A percentile compares a stretch with the other conserved stretches of the same genome.
Evolutionary conservation across 108 stramenopile species (phyloP).

Genomic region (Tribonema minus): DNA sequence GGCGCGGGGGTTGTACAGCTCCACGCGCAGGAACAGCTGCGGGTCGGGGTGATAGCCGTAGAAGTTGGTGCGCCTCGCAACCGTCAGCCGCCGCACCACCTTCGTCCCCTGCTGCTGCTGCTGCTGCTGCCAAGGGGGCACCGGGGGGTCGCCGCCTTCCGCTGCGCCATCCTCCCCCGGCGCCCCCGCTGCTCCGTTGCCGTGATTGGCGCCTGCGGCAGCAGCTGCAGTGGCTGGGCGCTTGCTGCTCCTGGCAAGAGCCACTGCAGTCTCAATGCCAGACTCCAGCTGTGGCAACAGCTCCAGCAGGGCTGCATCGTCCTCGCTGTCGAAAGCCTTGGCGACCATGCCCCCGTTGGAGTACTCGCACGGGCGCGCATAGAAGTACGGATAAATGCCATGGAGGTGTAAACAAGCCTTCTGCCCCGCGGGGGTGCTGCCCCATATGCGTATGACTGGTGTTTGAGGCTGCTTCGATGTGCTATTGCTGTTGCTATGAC

Average conservation of each 20-base stretch:
- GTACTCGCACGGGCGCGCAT: constrained; percentile 34
- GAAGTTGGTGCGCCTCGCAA: constrained; percentile 6
- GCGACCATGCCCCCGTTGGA: background rate
- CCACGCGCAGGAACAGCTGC: constrained; percentile 30
- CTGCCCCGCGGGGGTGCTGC: constrained; percentile 54
- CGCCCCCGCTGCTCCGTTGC: background rate
- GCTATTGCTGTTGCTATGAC: background rate
- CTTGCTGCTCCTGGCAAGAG: background rate
- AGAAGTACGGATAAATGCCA: constrained; percentile 50
- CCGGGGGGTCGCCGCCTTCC: background rate
- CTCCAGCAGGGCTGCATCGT: constrained; percentile 12
- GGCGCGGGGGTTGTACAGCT: constrained; percentile 42
- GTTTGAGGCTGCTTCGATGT: background rate
- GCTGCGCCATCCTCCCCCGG: background rate
- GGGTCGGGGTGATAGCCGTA: constrained; percentile 42
- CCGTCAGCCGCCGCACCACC: constrained; percentile 32
- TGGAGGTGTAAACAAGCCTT: constrained; percentile 55
- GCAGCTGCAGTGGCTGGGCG: too few species aligned
- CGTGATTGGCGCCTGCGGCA: background rate
- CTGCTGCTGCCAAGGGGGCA: constrained; percentile 2
- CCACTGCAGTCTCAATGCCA: constrained; percentile 40
- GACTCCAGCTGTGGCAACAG: constrained; percentile 34
- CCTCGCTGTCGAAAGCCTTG: background rate
- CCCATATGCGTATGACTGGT: constrained; percentile 52
- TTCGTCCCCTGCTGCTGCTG: background rate